A percentile compares a stretch with the other conserved stretches of the same genome.
These are phyloP conservation scores for Isatis tinctoria DNA, from an alignment of 345 rosid species.

Conservation along the genomic window DNA sequence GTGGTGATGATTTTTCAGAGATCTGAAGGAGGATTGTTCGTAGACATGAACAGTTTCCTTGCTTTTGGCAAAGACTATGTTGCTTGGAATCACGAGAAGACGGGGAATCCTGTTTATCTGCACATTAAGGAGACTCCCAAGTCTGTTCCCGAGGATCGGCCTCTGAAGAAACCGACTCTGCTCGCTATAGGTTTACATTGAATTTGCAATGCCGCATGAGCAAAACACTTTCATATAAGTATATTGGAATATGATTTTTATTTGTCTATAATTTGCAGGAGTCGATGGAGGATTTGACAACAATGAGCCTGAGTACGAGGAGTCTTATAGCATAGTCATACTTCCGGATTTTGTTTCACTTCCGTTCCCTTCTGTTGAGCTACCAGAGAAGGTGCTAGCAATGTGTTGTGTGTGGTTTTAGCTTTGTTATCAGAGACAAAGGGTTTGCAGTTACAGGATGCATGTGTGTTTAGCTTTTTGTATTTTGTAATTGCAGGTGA, in stretches of 20 bases:
- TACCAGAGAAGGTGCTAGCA: slow-evolving; percentile 90
- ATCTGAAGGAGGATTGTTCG: slow-evolving; percentile 85
- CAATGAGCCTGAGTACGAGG: slow-evolving; percentile 81
- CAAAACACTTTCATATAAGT: too few relatives aligned
- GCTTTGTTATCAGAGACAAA: not conserved
- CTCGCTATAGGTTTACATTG: slow-evolving; percentile 74
- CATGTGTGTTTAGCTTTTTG: slow-evolving; percentile 3
- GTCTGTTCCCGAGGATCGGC: slow-evolving; percentile 79
- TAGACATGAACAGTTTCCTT: slow-evolving; percentile 86
- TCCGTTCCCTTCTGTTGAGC: slow-evolving; percentile 84
- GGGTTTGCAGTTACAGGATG: not conserved
- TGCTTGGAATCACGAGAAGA: slow-evolving; percentile 85
- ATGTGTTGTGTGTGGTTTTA: not conserved
- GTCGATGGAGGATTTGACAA: slow-evolving; percentile 94
- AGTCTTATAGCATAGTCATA: slow-evolving; percentile 57
- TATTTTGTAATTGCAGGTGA: slow-evolving; percentile 46
- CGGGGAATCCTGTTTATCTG: slow-evolving; percentile 84
- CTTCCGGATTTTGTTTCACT: slow-evolving; percentile 72
- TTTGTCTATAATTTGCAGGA: slow-evolving; percentile 40
- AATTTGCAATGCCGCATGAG: not conserved
- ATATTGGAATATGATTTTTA: too few relatives aligned
- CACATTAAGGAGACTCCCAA: slow-evolving; percentile 76
- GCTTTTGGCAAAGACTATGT: slow-evolving; percentile 91
- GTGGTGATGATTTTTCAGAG: slow-evolving; percentile 48
- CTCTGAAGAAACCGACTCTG: slow-evolving; percentile 80